Conservation (phyloP, 352 stramenopile genomes). For the Pythium grandisporangium region DNA sequence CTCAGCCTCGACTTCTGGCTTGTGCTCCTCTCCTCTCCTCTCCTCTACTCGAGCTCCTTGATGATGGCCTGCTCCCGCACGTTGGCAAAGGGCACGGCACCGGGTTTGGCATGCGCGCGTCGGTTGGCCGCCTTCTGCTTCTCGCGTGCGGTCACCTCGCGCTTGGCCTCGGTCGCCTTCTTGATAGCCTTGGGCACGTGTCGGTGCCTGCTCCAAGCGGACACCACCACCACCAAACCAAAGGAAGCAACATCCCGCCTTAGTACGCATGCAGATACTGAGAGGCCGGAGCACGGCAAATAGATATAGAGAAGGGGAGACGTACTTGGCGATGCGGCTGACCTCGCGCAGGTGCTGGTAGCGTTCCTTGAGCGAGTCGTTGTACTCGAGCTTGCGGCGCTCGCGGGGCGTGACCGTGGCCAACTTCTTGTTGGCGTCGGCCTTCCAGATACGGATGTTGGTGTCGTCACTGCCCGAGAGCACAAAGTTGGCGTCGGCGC, state of each 20-base stretch:
- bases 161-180: constrained; percentile 90
- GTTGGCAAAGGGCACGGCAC: constrained; percentile 64
- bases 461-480: constrained; percentile 98
- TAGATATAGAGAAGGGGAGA: constrained; percentile 6
- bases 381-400: constrained; percentile 93
- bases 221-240: too few species aligned
- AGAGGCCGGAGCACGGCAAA: too few species aligned
- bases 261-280: too few species aligned
- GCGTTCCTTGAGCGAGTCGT: constrained; percentile 94
- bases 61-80: constrained; percentile 70
- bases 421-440: constrained; percentile 90
- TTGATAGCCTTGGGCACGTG: constrained; percentile 98
- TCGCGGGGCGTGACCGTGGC: constrained; percentile 85
- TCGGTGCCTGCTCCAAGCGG: constrained; percentile 66
- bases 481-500: constrained; percentile 91
- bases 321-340: constrained; percentile 86
- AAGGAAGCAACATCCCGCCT: too few species aligned
- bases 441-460: constrained; percentile 99
- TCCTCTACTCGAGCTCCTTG: constrained; percentile 69
- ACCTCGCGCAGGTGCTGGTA: constrained; percentile 94
- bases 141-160: constrained; percentile 68
- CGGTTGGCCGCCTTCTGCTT: constrained; percentile 84
- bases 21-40: too few species aligned
- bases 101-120: constrained; percentile 66
- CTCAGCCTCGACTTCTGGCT: too few species aligned